phyloP scores from a whole-genome alignment of 441 rosid genomes.

The Euphorbia schlechtendalii region DNA sequence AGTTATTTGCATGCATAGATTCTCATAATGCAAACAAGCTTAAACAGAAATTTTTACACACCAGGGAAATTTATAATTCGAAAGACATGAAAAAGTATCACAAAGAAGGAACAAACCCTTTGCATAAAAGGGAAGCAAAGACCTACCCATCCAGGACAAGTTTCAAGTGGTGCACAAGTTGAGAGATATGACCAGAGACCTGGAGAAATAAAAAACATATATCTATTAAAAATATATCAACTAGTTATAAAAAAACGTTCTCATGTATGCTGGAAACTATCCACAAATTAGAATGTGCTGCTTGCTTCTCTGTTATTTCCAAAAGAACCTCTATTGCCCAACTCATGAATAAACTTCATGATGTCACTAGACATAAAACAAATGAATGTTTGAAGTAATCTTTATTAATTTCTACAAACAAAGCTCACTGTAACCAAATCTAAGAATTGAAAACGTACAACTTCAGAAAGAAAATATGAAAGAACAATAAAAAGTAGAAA shows the following conservation, averaged over 20 bases:
- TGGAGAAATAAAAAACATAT: slow-evolving; percentile 22
- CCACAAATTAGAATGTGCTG: not conserved
- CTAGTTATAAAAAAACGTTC: not conserved
- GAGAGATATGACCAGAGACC: slow-evolving; percentile 97
- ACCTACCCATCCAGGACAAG: slow-evolving; percentile 98
- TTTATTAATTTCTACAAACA: not conserved
- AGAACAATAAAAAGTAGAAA: slow-evolving; percentile 10
- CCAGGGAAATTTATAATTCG: not conserved
- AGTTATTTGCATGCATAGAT: not conserved
- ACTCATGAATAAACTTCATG: not conserved
- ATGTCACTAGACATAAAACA: not conserved
- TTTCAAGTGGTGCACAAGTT: slow-evolving; percentile 98
- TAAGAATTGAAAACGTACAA: not conserved
- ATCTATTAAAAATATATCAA: slow-evolving; percentile 16
- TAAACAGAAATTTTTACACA: not conserved
- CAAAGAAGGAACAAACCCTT: not conserved
- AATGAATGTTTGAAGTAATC: not conserved
- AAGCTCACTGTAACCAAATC: not conserved
- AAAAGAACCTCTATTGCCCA: not conserved
- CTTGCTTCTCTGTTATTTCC: too few species aligned
- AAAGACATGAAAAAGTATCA: not conserved
- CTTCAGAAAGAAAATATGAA: not conserved
- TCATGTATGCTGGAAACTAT: not conserved
- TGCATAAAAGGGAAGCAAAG: slow-evolving; percentile 13
- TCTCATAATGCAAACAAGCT: not conserved